Evolutionary conservation across 2,329 filamentous ascomycete species (phyloP), one percentile per base, ranked within the genome.

Genomic region (Triangularia setosa): DNA sequence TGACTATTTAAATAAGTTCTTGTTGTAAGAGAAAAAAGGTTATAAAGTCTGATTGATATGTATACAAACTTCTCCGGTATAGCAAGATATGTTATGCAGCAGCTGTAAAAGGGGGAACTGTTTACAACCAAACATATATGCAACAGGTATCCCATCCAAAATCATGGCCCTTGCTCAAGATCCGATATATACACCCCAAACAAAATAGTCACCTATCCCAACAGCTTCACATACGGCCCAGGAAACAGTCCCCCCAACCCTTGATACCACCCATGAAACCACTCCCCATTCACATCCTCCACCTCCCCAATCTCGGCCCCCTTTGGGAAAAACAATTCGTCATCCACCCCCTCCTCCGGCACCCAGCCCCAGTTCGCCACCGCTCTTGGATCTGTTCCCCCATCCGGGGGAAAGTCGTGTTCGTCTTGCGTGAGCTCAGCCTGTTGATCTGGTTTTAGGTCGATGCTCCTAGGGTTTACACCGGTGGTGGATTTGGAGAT

Each of bases 231-330:
- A 81, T 94, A 94, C 7, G 86, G 84, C 6, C 88, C 88, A 4
- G 93, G 93, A 73, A 97, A 96, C 68, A 97, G 72, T 0, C 92
- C 93, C 70, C 86, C 88, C 24, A 79, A 80, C 0, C 92, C 93
- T 78, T 92, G 93, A 80, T 96, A 97, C 27, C 87, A 87, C 0
- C 94, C 94, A 78, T 89, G 90, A 72, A 85, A 93, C 93, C 93
- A 98, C 75, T 97, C 93, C 18, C 89, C 91, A 74, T 97, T 97
- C 57, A 96, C 87, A 75, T 95, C 90, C 74, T 94, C 90, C 40
- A 90, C 87, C 78, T 98, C 94, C 6, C 84, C 83, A 14, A 98
- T 85, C 75, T 95, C 91, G 0, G 93, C 93, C 9, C 90, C 88
- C 59, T 87, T 88, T 0, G 94, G 94, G 70, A 98, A 97, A 67